phyloP scores from a whole-genome alignment of 2,329 filamentous ascomycete species.

The Lizonia empirigonia region DNA sequence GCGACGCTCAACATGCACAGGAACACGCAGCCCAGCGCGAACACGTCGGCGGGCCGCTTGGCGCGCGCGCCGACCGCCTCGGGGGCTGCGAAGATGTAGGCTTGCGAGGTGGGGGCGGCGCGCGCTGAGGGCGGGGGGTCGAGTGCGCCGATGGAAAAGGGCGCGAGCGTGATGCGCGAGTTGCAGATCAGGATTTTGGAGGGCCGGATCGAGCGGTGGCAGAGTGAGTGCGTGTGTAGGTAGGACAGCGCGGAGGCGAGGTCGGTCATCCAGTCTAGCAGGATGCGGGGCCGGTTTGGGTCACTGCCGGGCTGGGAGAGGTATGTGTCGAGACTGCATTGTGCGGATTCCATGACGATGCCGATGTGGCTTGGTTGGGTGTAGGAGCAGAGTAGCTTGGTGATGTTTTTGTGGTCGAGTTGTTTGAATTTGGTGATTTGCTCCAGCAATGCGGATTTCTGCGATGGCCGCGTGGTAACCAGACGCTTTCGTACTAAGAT shows the following conservation, averaged over 20 bases:
- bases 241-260: conserved; percentile 48
- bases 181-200: conserved; percentile 49
- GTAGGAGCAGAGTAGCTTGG: conserved; percentile 47
- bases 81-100: conserved; percentile 48
- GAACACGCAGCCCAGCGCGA: conserved; percentile 49
- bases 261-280: conserved; percentile 51
- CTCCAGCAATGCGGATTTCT: conserved; percentile 44
- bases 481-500: conserved; percentile 47
- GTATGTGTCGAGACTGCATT: conserved; percentile 48
- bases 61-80: conserved; percentile 46
- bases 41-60: conserved; percentile 48
- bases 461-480: conserved; percentile 41
- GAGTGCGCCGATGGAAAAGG: conserved; percentile 49
- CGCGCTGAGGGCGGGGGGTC: too few relatives aligned
- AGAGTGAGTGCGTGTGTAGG: conserved; percentile 46
- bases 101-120: too few relatives aligned
- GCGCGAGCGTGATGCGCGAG: conserved; percentile 41
- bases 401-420: conserved; percentile 49
- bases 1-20: conserved; percentile 48
- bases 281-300: conserved; percentile 38
- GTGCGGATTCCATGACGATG: conserved; percentile 41
- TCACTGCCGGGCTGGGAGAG: conserved; percentile 39
- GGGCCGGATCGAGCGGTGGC: conserved; percentile 47
- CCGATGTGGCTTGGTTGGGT: conserved; percentile 46
- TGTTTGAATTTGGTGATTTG: conserved; percentile 47